Evolutionary conservation across 495 filamentous ascomycete genomes (phyloP), one percentile per base, ranked within the genome.

Genomic region (Alectoria sarmentosa): DNA sequence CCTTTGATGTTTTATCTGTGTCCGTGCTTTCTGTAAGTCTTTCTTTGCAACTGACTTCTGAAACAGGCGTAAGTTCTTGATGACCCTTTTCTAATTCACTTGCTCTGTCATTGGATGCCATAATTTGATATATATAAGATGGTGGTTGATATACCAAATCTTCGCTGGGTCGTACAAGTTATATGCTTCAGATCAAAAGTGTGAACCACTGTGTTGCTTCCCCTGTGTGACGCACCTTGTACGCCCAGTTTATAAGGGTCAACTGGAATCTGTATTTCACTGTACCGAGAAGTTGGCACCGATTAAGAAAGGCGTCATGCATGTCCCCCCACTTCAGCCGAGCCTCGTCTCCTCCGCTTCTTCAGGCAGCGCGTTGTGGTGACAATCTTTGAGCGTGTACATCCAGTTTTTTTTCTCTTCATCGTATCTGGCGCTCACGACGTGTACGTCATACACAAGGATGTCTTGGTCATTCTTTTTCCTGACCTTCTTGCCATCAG

Each of bases 361-460:
- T 0, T 60, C 66, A 19, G 4, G 15, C 19, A 70, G 66, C 0
- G 21, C 32, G 6, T 64, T 2, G 1, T 38, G 17, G 1, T 66
- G 11, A 0, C 28, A 26, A 39, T 68, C 66, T 9, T 63, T 60
- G 39, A 70, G 44, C 5, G 13, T 68, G 63, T 70, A 70, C 54
- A 62, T 46, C 69, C 69, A 70, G 30, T 17, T 36, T 19, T 62
- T 48, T 2, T 19, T 23, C 34, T 0, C 21, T 0, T 52, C 9
- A 37, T 70, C 62, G 41, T 68, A 70, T 23, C 26, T 62, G 4
- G 60, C 69, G 15, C 38, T 42, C n/a, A 70, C 56, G 15, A 70
- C 34, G 2, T 26, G 58, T 42, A 70, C 69, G 1, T 44, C 8
- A 9, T 30, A 61, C 32, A 49, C 32, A 3, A 34, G 42, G 7